These are phyloP conservation scores for Hippophae tibetana DNA, from an alignment of 306 rosid genomes.

Conservation along the genomic window DNA sequence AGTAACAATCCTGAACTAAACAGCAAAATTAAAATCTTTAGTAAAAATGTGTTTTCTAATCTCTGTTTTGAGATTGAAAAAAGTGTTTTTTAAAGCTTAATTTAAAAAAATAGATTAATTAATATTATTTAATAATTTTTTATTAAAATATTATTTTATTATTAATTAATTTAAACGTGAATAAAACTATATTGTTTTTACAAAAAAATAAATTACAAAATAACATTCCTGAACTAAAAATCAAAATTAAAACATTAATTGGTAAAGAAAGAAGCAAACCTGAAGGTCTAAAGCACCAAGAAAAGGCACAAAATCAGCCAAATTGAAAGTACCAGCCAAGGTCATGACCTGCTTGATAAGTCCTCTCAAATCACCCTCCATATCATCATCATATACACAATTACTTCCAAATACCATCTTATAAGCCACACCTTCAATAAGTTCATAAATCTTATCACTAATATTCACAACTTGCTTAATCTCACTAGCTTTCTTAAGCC, in stretches of 20 bases:
- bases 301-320: conserved; percentile 30
- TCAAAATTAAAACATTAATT: neutral
- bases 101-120: too few species aligned
- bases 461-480: conserved; percentile 20
- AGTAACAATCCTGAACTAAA: too few species aligned
- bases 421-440: neutral
- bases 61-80: too few species aligned
- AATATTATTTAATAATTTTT: too few species aligned
- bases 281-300: conserved; percentile 26
- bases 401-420: conserved; percentile 1
- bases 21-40: too few species aligned
- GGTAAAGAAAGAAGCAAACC: conserved; percentile 3
- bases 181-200: too few species aligned
- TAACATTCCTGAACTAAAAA: neutral
- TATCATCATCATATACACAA: neutral
- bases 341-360: conserved; percentile 1
- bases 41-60: too few species aligned
- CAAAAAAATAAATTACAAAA: neutral
- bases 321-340: conserved; percentile 22
- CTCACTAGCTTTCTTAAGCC: conserved; percentile 6
- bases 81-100: too few species aligned
- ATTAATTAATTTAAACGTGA: too few species aligned
- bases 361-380: conserved; percentile 16
- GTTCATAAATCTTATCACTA: neutral
- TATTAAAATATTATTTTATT: too few species aligned